Evolutionary conservation across 2,329 filamentous ascomycete species (phyloP), one percentile per base, ranked within the genome.

Genomic region (Zymoseptoria ardabiliae): DNA sequence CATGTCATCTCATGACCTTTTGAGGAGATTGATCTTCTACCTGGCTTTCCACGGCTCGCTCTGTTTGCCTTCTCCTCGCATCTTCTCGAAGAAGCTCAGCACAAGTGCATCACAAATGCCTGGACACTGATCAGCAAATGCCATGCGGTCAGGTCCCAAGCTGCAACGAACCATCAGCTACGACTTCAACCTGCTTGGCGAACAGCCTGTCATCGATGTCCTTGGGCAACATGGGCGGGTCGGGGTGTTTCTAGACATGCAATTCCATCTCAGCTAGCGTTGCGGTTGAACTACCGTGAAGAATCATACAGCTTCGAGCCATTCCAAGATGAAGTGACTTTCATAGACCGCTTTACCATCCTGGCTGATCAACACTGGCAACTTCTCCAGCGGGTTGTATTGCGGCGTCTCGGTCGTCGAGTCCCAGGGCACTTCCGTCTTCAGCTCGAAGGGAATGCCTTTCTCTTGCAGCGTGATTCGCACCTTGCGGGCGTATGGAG

Each of bases 351-450:
- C 63, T 22, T 65, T 66, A 19, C 63, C 65, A 51, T 64, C 66
- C 22, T 70, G 65, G 53, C 69, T 66, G 55, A 77, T 66, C 6
- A 76, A 62, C 2, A 76, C 71, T 0, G 74, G 74, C 0, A 76
- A 68, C 54, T 77, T 76, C 48, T 76, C 74, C 4, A 76, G 61
- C 0, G 75, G 75, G 48, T 76, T 76, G 70, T 76, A 70, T 48
- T 66, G 59, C 1, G 74, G 73, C 11, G 72, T 77, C 53, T 72
- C 56, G 0, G 75, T 77, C 3, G 70, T 71, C 19, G 63, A 66
- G 65, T 77, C 70, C 75, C 75, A 77, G 0, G 74, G 76, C 1
- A 78, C 75, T 68, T 77, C 75, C 41, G 73, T 77, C 52, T 74
- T 66, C 28, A 78, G 68, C 0, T 58, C 64, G 68, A 77, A 77